Conservation (phyloP, 169 alveolate genomes). For the Cryptosporidium ubiquitum region DNA sequence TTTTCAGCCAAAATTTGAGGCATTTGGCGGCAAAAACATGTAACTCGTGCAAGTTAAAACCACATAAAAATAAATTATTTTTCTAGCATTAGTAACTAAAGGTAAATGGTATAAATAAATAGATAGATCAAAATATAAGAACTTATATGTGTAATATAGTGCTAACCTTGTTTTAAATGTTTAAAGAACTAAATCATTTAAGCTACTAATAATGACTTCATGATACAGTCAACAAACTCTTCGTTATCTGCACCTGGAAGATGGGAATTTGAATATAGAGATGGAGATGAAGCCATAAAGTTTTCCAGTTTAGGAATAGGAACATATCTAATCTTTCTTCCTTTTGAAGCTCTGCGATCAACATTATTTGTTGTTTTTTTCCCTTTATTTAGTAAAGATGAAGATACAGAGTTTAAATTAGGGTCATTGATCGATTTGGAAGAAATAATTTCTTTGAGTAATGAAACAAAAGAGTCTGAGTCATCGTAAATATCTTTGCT, state of each 20-base stretch:
- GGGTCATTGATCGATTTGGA: neutral
- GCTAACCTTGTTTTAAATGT: neutral
- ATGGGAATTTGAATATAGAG: neutral
- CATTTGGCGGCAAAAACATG: conserved; percentile 35
- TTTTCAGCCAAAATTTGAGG: conserved; percentile 5
- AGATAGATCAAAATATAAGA: neutral
- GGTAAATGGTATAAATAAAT: neutral
- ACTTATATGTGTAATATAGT: neutral
- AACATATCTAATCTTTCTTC: conserved; percentile 79
- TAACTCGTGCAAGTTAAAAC: neutral
- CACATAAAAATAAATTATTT: neutral
- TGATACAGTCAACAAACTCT: conserved; percentile 49
- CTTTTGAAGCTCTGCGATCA: conserved; percentile 81
- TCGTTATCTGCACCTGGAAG: conserved; percentile 58
- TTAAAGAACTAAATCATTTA: neutral
- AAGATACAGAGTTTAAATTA: neutral
- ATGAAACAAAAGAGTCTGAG: conserved; percentile 14
- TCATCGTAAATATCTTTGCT: conserved; percentile 49
- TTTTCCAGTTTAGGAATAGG: conserved; percentile 78
- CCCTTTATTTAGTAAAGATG: conserved; percentile 68
- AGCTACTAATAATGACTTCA: conserved; percentile 38
- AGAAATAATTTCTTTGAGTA: conserved; percentile 23
- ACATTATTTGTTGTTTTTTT: conserved; percentile 66
- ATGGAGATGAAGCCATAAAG: conserved; percentile 69
- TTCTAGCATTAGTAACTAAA: neutral